Base-by-base conservation (phyloP, 1,284 basidiomycete genomes). In the Earliella scabrosa region DNA sequence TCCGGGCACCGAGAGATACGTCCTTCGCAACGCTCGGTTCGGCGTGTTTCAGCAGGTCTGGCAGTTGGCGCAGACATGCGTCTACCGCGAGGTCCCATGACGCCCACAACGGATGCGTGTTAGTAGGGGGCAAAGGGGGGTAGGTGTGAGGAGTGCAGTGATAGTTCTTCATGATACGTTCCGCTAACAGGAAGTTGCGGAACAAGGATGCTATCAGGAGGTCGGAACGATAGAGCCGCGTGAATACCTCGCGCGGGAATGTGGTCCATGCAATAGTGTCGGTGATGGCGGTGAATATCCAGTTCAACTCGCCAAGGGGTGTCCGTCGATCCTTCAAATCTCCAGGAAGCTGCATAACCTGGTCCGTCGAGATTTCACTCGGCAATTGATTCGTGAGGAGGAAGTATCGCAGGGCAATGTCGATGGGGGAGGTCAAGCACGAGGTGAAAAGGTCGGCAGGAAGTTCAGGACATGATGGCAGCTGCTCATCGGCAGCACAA, bases 221-320 rank as follows among this genome's bases (percentile, higher is more conserved):
- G 70, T 99, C 97, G 58, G 96, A 97, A 45, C 97, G 85, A 74
- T 98, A 99, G 29, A 99, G 78, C 35, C 94, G 86, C 40, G 95
- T 95, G 75, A 99, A 99, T 11, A 95, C 86, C 49, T 97, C 93
- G 48, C 92, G 85, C 20, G 95, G 92, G 68, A 99, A 95, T 0
- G 95, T 94, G 11, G 96, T 95, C 97, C 97, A 99, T 13, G 97
- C 97, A 61, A 99, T 98, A 8, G 97, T 98, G 74, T 99, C 97
- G 16, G 97, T 99, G 61, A 99, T 95, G 38, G 97, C 95, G 2
- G 95, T 98, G 75, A 99, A 98, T 65, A 99, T 98, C 97, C 97
- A 99, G 73, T 98, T 98, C 26, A 99, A 85, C 74, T 99, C 97
- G 50, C 97, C 97, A 2, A 99, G 81, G 0, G 97, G 97, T 3